A percentile compares a stretch with the other conserved stretches of the same genome.
Evolutionary conservation across 805 yeast species (phyloP).

Genomic region (Jamesozyma lodderae): DNA sequence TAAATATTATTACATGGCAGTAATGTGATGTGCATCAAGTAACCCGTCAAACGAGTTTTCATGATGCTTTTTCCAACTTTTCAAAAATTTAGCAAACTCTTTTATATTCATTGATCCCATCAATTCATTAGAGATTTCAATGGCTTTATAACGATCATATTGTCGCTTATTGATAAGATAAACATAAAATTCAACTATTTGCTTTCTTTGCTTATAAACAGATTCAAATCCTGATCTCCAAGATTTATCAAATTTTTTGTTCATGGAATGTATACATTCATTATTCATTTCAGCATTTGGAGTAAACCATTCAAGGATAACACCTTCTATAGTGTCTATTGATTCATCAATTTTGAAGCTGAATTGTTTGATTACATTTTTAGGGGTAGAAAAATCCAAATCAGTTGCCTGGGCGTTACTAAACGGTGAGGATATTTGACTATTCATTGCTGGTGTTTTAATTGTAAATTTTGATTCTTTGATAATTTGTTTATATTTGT

Average conservation of each 20-base stretch:
- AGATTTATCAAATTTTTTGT: constrained; percentile 19
- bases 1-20: too few relatives aligned
- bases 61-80: constrained; percentile 19
- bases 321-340: constrained; percentile 18
- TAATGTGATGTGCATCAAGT: not conserved
- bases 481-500: constrained; percentile 1
- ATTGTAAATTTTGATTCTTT: constrained; percentile 4
- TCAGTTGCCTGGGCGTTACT: not conserved
- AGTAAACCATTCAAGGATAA: constrained; percentile 29
- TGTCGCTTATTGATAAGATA: constrained; percentile 19
- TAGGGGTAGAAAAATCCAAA: constrained; percentile 2
- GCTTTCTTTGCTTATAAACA: constrained; percentile 23
- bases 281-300: constrained; percentile 23
- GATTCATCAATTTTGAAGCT: constrained; percentile 14
- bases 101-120: constrained; percentile 2
- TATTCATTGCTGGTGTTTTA: too few relatives aligned
- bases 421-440: not conserved
- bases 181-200: constrained; percentile 26
- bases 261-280: constrained; percentile 29
- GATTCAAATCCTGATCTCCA: constrained; percentile 22
- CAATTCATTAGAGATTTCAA: constrained; percentile 16
- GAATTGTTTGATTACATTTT: not conserved
- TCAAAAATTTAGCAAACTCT: constrained; percentile 15
- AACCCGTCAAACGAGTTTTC: constrained; percentile 8
- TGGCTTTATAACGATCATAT: constrained; percentile 21